Evolutionary conservation across 768 basidiomycete species (phyloP).

Genomic region (Amanita jacksonii): DNA sequence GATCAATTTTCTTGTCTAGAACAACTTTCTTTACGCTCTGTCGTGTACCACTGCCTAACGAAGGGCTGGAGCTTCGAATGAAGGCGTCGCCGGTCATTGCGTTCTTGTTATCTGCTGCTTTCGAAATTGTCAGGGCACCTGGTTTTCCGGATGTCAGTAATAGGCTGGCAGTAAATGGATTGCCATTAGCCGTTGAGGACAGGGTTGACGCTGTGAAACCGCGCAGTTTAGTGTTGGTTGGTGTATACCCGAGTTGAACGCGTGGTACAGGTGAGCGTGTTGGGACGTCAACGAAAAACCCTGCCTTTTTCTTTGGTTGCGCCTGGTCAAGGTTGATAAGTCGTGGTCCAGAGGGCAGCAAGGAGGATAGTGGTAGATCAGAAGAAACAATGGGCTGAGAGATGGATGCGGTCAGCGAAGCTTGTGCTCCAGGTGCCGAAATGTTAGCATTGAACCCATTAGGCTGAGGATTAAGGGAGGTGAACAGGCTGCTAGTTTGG

Average conservation of each 20-base stretch:
- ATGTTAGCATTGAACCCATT: conserved; percentile 30
- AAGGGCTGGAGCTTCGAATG: conserved; percentile 48
- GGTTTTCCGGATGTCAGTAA: conserved; percentile 48
- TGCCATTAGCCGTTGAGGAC: conserved; percentile 26
- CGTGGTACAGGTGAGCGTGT: conserved; percentile 63
- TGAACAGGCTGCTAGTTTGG: conserved; percentile 33
- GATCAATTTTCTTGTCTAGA: conserved; percentile 75
- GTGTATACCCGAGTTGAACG: conserved; percentile 54
- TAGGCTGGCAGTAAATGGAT: conserved; percentile 27
- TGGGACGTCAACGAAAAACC: conserved; percentile 69
- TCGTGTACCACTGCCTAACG: conserved; percentile 57
- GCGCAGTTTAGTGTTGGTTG: conserved; percentile 59
- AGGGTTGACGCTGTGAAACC: conserved; percentile 52
- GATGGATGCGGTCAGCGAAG: conserved; percentile 74
- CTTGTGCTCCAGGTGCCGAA: conserved; percentile 38
- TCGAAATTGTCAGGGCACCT: conserved; percentile 40
- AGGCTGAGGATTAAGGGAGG: conserved; percentile 24
- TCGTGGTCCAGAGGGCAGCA: conserved; percentile 66
- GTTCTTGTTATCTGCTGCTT: conserved; percentile 47
- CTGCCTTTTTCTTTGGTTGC: conserved; percentile 64
- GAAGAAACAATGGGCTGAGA: conserved; percentile 66
- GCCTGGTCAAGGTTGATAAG: conserved; percentile 48
- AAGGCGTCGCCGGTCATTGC: conserved; percentile 14
- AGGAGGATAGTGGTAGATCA: conserved; percentile 62
- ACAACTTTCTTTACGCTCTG: conserved; percentile 92